Evolutionary conservation across 2,329 filamentous ascomycete species (phyloP), one percentile per base, ranked within the genome.

Genomic region (Dichotomopilus funicola): DNA sequence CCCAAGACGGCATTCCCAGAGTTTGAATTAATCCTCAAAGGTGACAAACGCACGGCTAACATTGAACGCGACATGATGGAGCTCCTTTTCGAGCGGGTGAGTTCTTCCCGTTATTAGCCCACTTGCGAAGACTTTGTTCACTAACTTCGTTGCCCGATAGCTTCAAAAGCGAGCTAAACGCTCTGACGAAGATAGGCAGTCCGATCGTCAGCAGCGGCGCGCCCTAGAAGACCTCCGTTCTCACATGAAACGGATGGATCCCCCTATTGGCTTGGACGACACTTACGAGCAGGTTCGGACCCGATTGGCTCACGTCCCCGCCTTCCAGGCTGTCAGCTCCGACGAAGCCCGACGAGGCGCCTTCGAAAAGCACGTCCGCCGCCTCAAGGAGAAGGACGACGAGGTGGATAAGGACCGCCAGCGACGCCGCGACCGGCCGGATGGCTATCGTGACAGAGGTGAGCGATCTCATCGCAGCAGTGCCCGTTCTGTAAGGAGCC

Each of bases 291-390:
- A 89, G 75, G 82, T 96, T 67, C 86, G 86, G 68, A 78, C 86
- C 63, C 87, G 89, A 60, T 78, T 99, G 61, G 83, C 88, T 65
- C 88, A 88, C 67, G 82, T 82, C 64, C 85, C 91, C 57, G 94
- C 97, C 71, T 99, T 89, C 73, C 83, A 87, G 70, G 87, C 87
- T 52, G 80, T 97, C 49, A 78, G 85, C 61, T 86, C 88, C 44
- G 94, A 99, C 62, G 90, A 96, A 52, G 78, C 87, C 59, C 88
- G 91, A 56, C 84, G 86, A 59, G 80, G 81, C 62, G 92, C 90
- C 11, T 97, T 96, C 72, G 91, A 96, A 56, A 97, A 95, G 73
- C 83, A 91, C 65, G 85, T 96, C 64, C 88, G 89, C 59, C 89
- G 94, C 50, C 76, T 96, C n/a, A 89, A 86, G 68, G 92, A 97